A percentile compares a stretch with the other conserved stretches of the same genome.
phyloP scores from a whole-genome alignment of 805 yeast species.

The Wickerhamiella hasegawae region DNA sequence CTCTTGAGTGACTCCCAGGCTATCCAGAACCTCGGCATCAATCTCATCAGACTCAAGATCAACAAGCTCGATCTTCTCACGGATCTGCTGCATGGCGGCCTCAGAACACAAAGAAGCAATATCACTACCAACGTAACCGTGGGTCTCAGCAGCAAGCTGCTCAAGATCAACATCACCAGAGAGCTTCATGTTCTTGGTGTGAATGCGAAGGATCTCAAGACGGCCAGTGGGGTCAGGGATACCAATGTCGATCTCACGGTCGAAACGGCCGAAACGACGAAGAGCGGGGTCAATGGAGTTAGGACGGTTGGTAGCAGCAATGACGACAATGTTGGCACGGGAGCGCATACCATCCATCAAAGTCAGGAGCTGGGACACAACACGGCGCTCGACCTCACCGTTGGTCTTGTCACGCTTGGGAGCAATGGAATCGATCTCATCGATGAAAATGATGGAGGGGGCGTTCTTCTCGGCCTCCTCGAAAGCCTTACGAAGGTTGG shows the following conservation, averaged over 20 bases:
- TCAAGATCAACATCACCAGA: constrained; percentile 92
- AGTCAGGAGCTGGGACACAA: constrained; percentile 91
- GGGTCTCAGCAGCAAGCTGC: constrained; percentile 91
- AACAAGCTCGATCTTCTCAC: constrained; percentile 97
- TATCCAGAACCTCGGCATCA: constrained; percentile 91
- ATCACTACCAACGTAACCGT: constrained; percentile 99
- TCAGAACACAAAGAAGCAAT: constrained; percentile 97
- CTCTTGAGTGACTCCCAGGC: constrained; percentile 97
- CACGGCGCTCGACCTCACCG: constrained; percentile 99
- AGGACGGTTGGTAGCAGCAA: constrained; percentile 92
- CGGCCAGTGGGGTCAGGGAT: constrained; percentile 98
- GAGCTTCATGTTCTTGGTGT: constrained; percentile 96
- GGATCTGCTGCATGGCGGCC: constrained; percentile 99
- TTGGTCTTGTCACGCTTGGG: constrained; percentile 99
- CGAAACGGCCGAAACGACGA: constrained; percentile 75
- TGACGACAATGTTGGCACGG: constrained; percentile 94
- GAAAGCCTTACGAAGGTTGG: constrained; percentile 91
- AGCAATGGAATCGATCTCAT: constrained; percentile 96
- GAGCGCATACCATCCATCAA: constrained; percentile 99
- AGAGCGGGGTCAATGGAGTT: constrained; percentile 75
- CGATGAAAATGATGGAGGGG: constrained; percentile 93
- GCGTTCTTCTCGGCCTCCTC: constrained; percentile 99
- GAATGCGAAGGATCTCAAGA: constrained; percentile 89
- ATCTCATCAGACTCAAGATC: constrained; percentile 93
- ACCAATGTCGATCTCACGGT: constrained; percentile 75